These are phyloP conservation scores for Parmelia sp. DNA, from an alignment of 495 filamentous ascomycete species.

Conservation along the genomic window DNA sequence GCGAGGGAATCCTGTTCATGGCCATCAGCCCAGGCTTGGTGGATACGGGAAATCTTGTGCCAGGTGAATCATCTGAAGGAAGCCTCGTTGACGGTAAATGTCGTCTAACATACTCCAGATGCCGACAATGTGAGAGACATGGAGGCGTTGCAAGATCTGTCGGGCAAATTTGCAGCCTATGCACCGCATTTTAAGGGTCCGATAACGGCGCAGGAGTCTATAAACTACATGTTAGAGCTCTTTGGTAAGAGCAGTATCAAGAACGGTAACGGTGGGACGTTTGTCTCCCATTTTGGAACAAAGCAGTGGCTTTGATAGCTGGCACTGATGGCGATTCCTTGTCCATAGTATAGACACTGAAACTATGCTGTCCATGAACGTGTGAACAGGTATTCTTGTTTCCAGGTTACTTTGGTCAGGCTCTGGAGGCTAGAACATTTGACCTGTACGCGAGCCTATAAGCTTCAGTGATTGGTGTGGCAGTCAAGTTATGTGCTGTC, in stretches of 20 bases:
- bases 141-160: slow-evolving; percentile 25
- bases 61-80: background rate
- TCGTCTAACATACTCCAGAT: slow-evolving; percentile 16
- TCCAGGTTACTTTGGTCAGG: background rate
- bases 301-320: slow-evolving; percentile 38
- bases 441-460: too few relatives aligned
- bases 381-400: background rate
- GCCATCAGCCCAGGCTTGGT: slow-evolving; percentile 44
- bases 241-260: slow-evolving; percentile 43
- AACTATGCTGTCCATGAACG: background rate
- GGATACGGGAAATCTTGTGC: slow-evolving; percentile 29
- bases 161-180: slow-evolving; percentile 37
- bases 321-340: background rate
- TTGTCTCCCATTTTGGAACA: slow-evolving; percentile 50
- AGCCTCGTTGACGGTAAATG: slow-evolving; percentile 14
- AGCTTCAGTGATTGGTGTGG: too few relatives aligned
- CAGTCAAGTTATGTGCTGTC: too few relatives aligned
- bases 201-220: slow-evolving; percentile 37
- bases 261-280: slow-evolving; percentile 44
- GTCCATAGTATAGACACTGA: background rate
- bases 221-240: slow-evolving; percentile 34
- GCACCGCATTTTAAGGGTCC: slow-evolving; percentile 47
- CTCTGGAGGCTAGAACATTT: too few relatives aligned
- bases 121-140: slow-evolving; percentile 38
- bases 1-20: slow-evolving; percentile 48